Base-by-base conservation (phyloP, 257 asterid genomes). In the Cynanchum wilfordii region DNA sequence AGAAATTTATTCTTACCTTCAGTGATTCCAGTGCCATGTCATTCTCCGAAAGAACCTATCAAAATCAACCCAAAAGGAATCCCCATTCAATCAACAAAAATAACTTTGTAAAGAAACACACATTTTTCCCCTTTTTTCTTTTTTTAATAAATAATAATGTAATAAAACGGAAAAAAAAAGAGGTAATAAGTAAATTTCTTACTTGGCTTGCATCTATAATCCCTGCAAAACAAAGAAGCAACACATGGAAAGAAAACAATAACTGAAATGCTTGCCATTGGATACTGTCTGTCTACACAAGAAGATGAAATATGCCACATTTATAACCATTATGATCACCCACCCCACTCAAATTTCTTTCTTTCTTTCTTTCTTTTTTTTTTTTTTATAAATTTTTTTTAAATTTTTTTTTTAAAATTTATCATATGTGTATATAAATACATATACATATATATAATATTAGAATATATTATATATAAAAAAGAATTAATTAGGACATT, bases 151-250 rank as follows among this genome's bases (percentile, higher is more conserved):
- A 44, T 44, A 44, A 47, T 9, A 47, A 49, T 68, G 72, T 12
- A 10, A 7, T 27, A 6, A 27, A 36, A 9, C 19, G 38, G 12
- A 70, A 20, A 5, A 3, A 13, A 19, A 0, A 25, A 27, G 2
- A 7, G 47, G 47, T 7, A 42, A 42, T 42, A 42, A 7, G 47
- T 8, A 11, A 7, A 1, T 0, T 40, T 59, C 60, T 72, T 59
- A 72, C 76, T 27, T 72, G 76, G 20, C 56, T 17, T 24, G 76
- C 76, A 72, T 44, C 57, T 13, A 45, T 20, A 16, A 72, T 29
- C 44, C 76, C 76, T 11, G 69, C 45, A 59, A 59, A 72, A 42
- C 10, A 17, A 27, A 72, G 69, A 22, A 72, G 76, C 50, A 59
- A 45, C n/a, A 72, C 12, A 57, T 57, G 30, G 30, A 25, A 57